Evolutionary conservation across 306 rosid genomes (phyloP), one percentile per base, ranked within the genome.

Genomic region (Inga laurina): DNA sequence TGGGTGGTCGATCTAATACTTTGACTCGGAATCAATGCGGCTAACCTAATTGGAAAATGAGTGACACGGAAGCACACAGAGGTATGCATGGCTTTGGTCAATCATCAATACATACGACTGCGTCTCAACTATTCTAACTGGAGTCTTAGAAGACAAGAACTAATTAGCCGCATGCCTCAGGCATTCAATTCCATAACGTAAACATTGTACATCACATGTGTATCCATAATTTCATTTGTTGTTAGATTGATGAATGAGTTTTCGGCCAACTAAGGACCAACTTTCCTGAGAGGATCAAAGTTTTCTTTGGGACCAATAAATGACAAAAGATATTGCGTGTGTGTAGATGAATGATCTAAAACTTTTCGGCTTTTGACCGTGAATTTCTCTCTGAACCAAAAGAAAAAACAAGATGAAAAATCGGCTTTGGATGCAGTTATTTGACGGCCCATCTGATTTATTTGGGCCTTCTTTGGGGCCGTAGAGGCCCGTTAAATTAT

Each of bases 41-140:
- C 59, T 52, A 52, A 21, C 62, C 24, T 30, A 13, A 24, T 39
- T 72, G 62, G 66, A 12, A 64, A 64, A 81, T 83, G 82, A 74
- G 72, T 75, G 72, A 74, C 64, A 88, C 76, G 86, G 79, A 83
- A 88, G 79, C 75, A 74, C 70, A 62, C 70, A 59, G 46, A 37
- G 44, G 12, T 13, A 16, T 67, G 22, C 2, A 67, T 15, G 72
- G 3, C 43, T 66, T 66, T 21, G 52, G 9, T 62, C 82, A 81
- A 57, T 32, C 13, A 57, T 57, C 22, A 21, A 19, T 49, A 67
- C 52, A n/a, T 41, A 37, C 43, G 43, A 39, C 68, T 61, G 76
- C 75, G 75, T 61, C 67, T 83, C 79, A 43, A 52, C 34, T 61
- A 75, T 75, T 83, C 80, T 52, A 83, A 83, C 72, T 75, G 41